These are phyloP conservation scores for Cystobasidium onofrii DNA, from an alignment of 768 basidiomycete species.

Conservation along the genomic window DNA sequence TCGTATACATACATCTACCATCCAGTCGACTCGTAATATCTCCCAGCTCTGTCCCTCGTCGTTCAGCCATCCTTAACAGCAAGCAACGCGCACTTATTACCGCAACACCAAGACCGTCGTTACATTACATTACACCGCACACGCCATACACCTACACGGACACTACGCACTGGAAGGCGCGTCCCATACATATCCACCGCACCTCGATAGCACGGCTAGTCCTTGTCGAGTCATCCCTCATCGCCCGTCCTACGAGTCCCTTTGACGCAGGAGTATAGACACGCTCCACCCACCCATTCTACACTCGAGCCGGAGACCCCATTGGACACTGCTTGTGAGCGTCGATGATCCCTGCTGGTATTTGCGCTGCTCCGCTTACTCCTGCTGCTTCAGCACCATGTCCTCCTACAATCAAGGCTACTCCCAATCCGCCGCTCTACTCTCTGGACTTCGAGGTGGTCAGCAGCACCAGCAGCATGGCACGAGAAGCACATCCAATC, in stretches of 20 bases:
- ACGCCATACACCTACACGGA: neutral
- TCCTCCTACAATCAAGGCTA: neutral
- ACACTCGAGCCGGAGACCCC: neutral
- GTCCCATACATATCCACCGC: neutral
- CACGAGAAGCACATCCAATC: neutral
- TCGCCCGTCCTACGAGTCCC: neutral
- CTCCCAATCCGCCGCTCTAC: neutral
- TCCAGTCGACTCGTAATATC: neutral
- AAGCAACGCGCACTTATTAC: neutral
- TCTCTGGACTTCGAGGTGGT: conserved; percentile 11
- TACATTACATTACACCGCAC: no score
- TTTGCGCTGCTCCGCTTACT: neutral
- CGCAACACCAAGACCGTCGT: no score
- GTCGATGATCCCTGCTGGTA: no score
- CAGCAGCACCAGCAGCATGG: neutral
- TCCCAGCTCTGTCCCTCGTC: neutral
- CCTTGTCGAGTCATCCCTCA: neutral
- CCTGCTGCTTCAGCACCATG: neutral
- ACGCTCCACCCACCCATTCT: neutral
- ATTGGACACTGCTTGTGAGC: no score
- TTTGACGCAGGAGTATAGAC: neutral
- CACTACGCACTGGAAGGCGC: conserved; percentile 6
- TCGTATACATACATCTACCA: neutral
- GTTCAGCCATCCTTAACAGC: neutral
- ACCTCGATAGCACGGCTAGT: conserved; percentile 6